These are phyloP conservation scores for Haplographium delicatum DNA, from an alignment of 495 filamentous ascomycete species.

Conservation along the genomic window DNA sequence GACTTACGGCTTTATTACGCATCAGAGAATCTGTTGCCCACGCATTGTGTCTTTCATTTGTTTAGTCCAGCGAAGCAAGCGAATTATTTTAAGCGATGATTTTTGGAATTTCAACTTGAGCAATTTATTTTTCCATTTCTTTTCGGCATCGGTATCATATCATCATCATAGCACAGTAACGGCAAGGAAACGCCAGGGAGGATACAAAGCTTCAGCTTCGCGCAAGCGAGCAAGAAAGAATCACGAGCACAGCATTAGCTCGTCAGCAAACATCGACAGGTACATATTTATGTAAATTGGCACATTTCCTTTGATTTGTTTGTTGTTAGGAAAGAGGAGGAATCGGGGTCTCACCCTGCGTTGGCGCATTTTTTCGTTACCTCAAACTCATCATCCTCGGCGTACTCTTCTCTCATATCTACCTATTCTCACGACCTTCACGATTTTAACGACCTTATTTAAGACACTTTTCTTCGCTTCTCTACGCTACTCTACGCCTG, in stretches of 20 bases:
- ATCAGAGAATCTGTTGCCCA: conserved; percentile 28
- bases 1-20: conserved; percentile 22
- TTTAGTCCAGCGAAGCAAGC: conserved; percentile 40
- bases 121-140: conserved; percentile 2
- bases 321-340: background rate
- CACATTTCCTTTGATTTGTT: conserved; percentile 2
- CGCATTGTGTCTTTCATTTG: conserved; percentile 31
- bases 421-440: conserved; percentile 8
- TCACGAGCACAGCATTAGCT: conserved; percentile 17
- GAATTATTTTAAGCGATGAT: conserved; percentile 24
- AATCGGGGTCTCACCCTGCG: background rate
- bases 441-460: conserved; percentile 12
- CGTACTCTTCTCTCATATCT: background rate
- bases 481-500: background rate
- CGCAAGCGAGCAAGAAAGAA: conserved; percentile 2
- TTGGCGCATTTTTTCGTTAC: background rate
- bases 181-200: background rate
- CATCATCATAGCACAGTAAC: too few relatives aligned
- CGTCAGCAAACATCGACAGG: conserved; percentile 14
- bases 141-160: conserved; percentile 18
- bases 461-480: background rate
- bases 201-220: background rate
- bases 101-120: conserved; percentile 11
- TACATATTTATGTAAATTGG: conserved; percentile 16
- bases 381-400: background rate